Conservation (phyloP, 2,329 filamentous ascomycete species). For the Aureobasidium sp. region DNA sequence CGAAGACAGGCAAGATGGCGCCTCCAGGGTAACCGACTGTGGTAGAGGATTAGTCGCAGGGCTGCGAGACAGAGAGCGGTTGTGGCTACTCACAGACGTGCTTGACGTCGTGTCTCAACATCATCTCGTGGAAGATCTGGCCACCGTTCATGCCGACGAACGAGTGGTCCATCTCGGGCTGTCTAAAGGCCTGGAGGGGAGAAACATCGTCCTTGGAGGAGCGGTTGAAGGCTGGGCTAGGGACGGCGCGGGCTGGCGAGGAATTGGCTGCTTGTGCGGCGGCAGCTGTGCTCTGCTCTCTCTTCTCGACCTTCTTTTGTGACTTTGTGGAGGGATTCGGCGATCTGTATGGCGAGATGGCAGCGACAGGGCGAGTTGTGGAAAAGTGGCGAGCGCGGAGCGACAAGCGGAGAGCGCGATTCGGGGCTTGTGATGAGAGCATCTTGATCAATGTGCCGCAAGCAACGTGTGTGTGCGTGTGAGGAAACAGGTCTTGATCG, state of each 20-base stretch:
- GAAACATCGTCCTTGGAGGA: constrained; percentile 34
- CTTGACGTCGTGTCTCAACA: constrained; percentile 86
- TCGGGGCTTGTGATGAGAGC: constrained; percentile 28
- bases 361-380: constrained; percentile 33
- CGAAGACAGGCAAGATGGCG: constrained; percentile 94
- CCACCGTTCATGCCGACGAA: constrained; percentile 94
- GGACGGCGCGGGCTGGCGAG: constrained; percentile 32
- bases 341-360: constrained; percentile 38
- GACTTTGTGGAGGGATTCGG: constrained; percentile 17
- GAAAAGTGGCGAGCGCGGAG: constrained; percentile 39
- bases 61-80: background rate
- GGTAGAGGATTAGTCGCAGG: background rate
- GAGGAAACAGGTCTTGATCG: background rate
- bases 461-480: background rate
- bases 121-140: constrained; percentile 99
- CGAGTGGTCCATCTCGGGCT: constrained; percentile 47
- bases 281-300: constrained; percentile 38
- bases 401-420: constrained; percentile 32
- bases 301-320: constrained; percentile 28
- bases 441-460: constrained; percentile 20
- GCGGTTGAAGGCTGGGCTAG: constrained; percentile 46
- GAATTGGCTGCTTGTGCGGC: constrained; percentile 26
- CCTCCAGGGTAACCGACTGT: constrained; percentile 73
- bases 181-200: constrained; percentile 40
- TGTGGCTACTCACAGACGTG: constrained; percentile 69